Percentiles rank a stretch among this genome's conserved stretches.
Evolutionary conservation across 2,329 filamentous ascomycete species (phyloP).

Genomic region (Fusarium chlamydosporum): DNA sequence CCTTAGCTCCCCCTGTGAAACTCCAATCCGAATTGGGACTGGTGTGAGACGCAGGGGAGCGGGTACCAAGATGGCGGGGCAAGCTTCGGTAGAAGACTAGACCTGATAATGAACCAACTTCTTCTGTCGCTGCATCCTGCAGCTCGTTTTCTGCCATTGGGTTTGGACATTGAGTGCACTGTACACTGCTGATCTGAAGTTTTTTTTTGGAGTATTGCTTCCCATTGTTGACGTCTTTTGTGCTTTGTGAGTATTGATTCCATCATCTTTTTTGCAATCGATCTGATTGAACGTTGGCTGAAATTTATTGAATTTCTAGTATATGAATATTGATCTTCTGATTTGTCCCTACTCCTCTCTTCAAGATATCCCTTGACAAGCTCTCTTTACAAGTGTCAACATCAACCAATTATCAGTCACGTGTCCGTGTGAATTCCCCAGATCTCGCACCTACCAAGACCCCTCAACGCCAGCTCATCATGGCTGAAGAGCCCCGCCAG

Average conservation of each 20-base stretch:
- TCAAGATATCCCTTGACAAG: not conserved
- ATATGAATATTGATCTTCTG: not conserved
- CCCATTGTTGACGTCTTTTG: not conserved
- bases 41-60: slow-evolving; percentile 45
- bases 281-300: not conserved
- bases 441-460: slow-evolving; percentile 33
- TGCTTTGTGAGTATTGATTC: slow-evolving; percentile 13
- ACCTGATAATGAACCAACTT: slow-evolving; percentile 40
- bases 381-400: slow-evolving; percentile 20
- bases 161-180: slow-evolving; percentile 35
- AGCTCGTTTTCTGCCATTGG: slow-evolving; percentile 27
- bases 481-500: slow-evolving; percentile 56
- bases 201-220: not conserved
- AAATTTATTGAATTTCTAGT: not conserved
- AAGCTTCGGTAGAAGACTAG: slow-evolving; percentile 44
- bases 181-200: slow-evolving; percentile 22
- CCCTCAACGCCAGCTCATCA: slow-evolving; percentile 50
- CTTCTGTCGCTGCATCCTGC: slow-evolving; percentile 26
- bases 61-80: slow-evolving; percentile 46
- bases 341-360: slow-evolving; percentile 4
- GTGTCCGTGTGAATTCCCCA: slow-evolving; percentile 48
- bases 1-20: slow-evolving; percentile 38
- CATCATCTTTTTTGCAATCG: not conserved
- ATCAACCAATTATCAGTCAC: slow-evolving; percentile 38
- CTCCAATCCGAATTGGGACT: slow-evolving; percentile 48